Conservation (phyloP, 306 rosid genomes). For the Lathyrus aphaca region DNA sequence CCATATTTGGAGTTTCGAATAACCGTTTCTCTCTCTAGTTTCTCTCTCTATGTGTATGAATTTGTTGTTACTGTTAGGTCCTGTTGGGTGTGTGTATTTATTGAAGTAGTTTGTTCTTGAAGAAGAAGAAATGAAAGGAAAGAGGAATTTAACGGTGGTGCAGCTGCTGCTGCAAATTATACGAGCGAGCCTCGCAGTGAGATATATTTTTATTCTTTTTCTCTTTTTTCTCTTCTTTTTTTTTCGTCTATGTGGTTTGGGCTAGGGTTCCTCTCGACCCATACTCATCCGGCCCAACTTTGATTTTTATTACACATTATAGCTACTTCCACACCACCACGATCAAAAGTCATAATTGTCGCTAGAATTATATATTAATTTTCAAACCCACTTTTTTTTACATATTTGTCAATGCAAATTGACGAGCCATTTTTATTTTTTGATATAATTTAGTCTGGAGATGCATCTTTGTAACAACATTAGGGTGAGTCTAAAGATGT, state of each 20-base stretch:
- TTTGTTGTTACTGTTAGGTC: neutral
- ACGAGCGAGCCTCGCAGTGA: neutral
- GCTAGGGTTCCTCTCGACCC: neutral
- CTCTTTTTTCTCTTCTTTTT: neutral
- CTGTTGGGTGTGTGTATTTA: neutral
- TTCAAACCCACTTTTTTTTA: no score
- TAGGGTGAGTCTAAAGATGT: no score
- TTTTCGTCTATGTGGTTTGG: neutral
- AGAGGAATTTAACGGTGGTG: neutral
- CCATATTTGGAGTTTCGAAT: slow-evolving; percentile 44
- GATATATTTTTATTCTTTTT: neutral
- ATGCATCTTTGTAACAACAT: no score
- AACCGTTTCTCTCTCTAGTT: neutral
- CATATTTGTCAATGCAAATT: no score
- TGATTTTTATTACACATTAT: no score
- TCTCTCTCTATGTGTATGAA: neutral
- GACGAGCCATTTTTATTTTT: no score
- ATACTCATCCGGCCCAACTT: neutral
- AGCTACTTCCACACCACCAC: no score
- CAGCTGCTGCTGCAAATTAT: slow-evolving; percentile 13
- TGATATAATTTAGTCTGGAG: no score
- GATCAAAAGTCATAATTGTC: no score
- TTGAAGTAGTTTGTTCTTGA: neutral
- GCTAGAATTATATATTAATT: no score
- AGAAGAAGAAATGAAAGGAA: neutral